Base-by-base conservation (phyloP, 2,329 filamentous ascomycete genomes). In the Claviceps sp. region DNA sequence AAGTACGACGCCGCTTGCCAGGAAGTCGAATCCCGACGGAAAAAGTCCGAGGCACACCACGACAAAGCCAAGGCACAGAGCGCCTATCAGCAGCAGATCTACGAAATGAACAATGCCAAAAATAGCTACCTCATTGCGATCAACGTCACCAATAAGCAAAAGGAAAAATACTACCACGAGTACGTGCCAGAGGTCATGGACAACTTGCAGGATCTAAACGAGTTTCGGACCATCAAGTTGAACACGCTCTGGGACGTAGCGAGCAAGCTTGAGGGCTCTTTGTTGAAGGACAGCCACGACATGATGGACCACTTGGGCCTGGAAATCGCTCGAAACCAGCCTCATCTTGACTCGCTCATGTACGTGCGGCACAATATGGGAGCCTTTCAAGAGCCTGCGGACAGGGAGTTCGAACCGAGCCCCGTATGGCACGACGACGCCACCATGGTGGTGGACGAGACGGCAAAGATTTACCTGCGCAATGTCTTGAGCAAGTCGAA, bases 101-200 rank as follows among this genome's bases (percentile, higher is more conserved):
- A 84, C 54, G 93, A 98, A 60, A 97, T 97, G 93, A 87, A 93
- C 70, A 98, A 98, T 65, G 79, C 85, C 66, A 98, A 98, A 75
- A 98, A 98, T 67, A 89, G 87, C n/a, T 98, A 98, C 64, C 73
- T 98, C 55, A 95, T 98, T 62, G 79, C 82, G 55, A 95, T 98
- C 71, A 95, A 95, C 64, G 88, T 97, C 54, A 94, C 90, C 37
- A 98, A 98, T 70, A 95, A 93, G 72, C 84, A 95, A 63, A 98
- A 97, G 72, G 89, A 96, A 65, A 88, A 85, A 64, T 97, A 97
- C 72, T 98, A 95, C 64, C 85, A 97, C 65, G 89, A 96, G 67
- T 97, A 97, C 66, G 78, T 98, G 20, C 93, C 93, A 8, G 93
- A 97, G 64, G 72, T 97, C 54, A 77, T 98, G 64, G 88, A 97